These are phyloP conservation scores for Coleophoma crateriformis DNA, from an alignment of 2,329 filamentous ascomycete genomes.

Conservation along the genomic window DNA sequence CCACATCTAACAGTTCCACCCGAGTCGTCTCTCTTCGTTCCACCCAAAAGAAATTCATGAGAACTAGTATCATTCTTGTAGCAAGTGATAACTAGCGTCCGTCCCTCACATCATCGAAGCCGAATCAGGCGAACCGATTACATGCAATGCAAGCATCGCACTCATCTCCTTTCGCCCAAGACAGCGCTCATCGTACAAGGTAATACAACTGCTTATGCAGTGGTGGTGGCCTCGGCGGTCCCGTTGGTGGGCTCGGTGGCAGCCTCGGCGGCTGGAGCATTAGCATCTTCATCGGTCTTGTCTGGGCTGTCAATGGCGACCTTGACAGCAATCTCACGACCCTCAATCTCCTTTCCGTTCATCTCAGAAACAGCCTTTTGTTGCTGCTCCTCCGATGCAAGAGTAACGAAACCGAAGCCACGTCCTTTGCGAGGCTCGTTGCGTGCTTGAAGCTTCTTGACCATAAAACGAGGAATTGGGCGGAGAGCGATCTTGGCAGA, in stretches of 20 bases:
- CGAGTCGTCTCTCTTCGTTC: conserved; percentile 13
- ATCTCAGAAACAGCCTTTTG: conserved; percentile 96
- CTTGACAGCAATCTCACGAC: conserved; percentile 99
- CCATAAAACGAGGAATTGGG: conserved; percentile 99
- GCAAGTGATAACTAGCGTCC: too few species aligned
- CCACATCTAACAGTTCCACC: conserved; percentile 11
- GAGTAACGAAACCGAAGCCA: conserved; percentile 96
- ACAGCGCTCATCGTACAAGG: conserved; percentile 20
- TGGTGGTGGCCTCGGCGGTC: conserved; percentile 32
- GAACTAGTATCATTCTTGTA: conserved; percentile 9
- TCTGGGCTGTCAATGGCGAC: conserved; percentile 98
- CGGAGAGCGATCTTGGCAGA: conserved; percentile 98
- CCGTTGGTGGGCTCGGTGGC: conserved; percentile 54
- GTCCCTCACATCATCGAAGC: too few species aligned
- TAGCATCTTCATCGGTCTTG: conserved; percentile 86
- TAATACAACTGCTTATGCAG: conserved; percentile 30
- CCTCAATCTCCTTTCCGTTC: conserved; percentile 99
- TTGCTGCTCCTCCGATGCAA: conserved; percentile 92
- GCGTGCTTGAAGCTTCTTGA: conserved; percentile 99
- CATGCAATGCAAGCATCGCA: conserved; percentile 15
- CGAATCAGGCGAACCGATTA: too few species aligned
- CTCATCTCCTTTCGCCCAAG: conserved; percentile 16
- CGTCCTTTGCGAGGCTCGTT: conserved; percentile 98
- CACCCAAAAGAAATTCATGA: conserved; percentile 27
- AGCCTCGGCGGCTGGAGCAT: conserved; percentile 37